Evolutionary conservation across 306 rosid genomes (phyloP), one percentile per base, ranked within the genome.

Genomic region (Fagus sylvatica): DNA sequence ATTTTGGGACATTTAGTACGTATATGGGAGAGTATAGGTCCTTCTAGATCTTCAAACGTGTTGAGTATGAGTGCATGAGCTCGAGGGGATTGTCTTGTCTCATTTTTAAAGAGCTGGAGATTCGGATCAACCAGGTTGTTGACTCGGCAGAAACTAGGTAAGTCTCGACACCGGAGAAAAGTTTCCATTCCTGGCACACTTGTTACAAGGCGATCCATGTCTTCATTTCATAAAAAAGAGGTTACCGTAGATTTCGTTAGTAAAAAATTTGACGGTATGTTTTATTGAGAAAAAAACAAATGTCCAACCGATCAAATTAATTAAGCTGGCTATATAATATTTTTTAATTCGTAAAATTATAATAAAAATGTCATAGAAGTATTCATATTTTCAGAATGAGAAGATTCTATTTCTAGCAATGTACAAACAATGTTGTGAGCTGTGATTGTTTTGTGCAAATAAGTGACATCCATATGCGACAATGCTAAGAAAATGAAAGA

Each of bases 1-100:
- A 74, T 19, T 1, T 76, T 80, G 7, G 87, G 79, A 72, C 76
- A 81, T 0, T 46, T 66, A 2, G 16, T 76, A 2, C 83, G 80
- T 0, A 88, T 57, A 0, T 77, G 76, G 28, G 77, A 57, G 13
- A 88, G 69, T 2, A 85, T 46, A 1, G 89, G 86, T 3, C 74
- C 76, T 64, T 92, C 97, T 28, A 90, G 72, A 0, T 88, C 93
- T n/a, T 92, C 90, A 15, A 85, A 90, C 0, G 97, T 82, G 88
- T 92, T 92, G 56, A 90, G 54, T 6, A 92, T 81, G 2, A 88
- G 3, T 1, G 86, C 87, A 9, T 74, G 62, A 6, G 86, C 85
- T 70, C 74, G 34, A 1, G 65, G 46, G 8, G 85, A 42, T 48
- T 82, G 72, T 1, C 17, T 40, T 55, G 84, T 80, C 41, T 28